phyloP scores from a whole-genome alignment of 345 rosid genomes.

The Sonneratia caseolaris region DNA sequence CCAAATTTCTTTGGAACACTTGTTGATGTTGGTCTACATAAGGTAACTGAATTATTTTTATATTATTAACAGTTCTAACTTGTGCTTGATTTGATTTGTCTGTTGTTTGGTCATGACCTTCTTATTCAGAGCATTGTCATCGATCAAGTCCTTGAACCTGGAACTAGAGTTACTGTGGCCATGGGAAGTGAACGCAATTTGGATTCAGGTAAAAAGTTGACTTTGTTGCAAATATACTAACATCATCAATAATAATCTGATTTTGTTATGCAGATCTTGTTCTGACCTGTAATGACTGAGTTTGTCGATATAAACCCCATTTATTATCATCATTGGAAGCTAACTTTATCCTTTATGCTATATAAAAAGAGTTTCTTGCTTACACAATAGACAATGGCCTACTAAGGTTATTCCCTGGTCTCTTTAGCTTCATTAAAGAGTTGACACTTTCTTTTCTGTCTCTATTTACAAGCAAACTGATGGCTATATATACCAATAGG shows the following conservation, averaged over 20 bases:
- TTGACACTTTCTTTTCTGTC: not conserved
- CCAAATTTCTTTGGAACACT: slow-evolving; percentile 38
- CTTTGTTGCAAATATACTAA: not conserved
- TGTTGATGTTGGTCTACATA: slow-evolving; percentile 84
- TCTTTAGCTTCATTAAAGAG: not conserved
- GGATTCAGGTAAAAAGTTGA: slow-evolving; percentile 35
- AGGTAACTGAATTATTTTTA: slow-evolving; percentile 29
- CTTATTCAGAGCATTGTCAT: slow-evolving; percentile 54
- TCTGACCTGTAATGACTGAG: not conserved
- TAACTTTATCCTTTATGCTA: not conserved
- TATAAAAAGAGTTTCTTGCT: not conserved
- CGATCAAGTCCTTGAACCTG: slow-evolving; percentile 64
- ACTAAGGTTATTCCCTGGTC: not conserved
- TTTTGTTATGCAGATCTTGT: not conserved
- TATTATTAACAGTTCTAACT: not conserved
- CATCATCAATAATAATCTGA: not conserved
- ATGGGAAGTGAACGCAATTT: slow-evolving; percentile 65
- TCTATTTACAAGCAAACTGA: not conserved
- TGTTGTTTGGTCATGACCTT: not conserved
- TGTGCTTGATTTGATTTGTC: not conserved
- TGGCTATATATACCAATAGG: not conserved
- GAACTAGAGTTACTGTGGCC: slow-evolving; percentile 76
- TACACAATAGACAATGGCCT: not conserved
- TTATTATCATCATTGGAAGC: not conserved
- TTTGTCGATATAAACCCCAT: not conserved